Base-by-base conservation (phyloP, 148 eudicot species). In the Agrostemma githago region DNA sequence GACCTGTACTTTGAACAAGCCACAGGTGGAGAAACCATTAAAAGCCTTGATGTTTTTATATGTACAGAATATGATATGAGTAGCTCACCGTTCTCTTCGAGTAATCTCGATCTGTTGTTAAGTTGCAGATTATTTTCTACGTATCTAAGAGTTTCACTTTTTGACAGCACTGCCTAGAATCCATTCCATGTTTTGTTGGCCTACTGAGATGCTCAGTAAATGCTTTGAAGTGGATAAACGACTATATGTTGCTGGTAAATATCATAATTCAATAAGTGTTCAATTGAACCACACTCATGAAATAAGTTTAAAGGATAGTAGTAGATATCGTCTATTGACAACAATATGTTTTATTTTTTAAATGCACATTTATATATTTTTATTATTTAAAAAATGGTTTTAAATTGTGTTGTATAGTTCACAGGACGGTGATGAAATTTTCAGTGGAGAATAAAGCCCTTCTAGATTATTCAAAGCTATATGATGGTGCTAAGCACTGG, bases 361-460 rank as follows among this genome's bases (percentile, higher is more conserved):
- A 26, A 21, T 57, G 58, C 42, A n/a, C 54, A 59, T 59, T 57
- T n/a, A 58, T 26, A 16, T 63, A n/a, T 65, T 63, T 56, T 44
- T 6, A n/a, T n/a, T n/a, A 5, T 54, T 16, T 40, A 51, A 71
- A 57, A 71, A 5, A 51, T 54, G 59, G 37, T 46, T 68, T 76
- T 76, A 59, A 20, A 77, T 71, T 65, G 37, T 75, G 66, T 19
- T 78, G 62, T 73, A 66, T 71, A 95, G 98, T 85, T 95, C 91
- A 75, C 86, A 90, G 74, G 87, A 81, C 79, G 99, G 97, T 62
- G 94, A 90, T 83, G 93, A 88, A 82, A 95, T 90, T 84, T 95
- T 95, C 85, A n/a, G 97, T 95, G 78, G 99, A 95, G 86, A 95
- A 95, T 84, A 95, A 95, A 84, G 99, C 97, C 58, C 89, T 95